Conservation (phyloP, 371 early-diverging fungal species). For the Lichtheimia ramosa region DNA sequence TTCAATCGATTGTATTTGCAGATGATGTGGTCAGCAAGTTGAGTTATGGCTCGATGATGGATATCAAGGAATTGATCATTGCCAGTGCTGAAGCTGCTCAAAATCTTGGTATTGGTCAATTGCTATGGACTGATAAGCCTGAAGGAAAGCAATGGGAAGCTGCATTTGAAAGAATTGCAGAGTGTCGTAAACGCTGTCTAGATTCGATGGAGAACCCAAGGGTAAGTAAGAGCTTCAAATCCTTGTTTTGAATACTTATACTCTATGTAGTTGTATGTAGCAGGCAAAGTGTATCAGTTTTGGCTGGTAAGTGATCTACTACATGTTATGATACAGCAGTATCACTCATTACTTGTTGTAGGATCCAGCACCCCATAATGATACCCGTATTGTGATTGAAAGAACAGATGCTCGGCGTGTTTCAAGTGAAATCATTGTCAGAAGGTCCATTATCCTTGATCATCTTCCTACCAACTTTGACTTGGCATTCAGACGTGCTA, state of each 20-base stretch:
- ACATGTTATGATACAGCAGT: neutral
- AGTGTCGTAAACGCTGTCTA: conserved; percentile 35
- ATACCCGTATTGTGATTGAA: conserved; percentile 48
- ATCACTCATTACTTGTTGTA: conserved; percentile 1
- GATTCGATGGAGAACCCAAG: conserved; percentile 39
- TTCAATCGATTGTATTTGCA: conserved; percentile 51
- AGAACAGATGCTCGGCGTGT: conserved; percentile 34
- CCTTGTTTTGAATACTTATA: neutral
- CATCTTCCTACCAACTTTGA: conserved; percentile 54
- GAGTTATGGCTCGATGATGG: conserved; percentile 53
- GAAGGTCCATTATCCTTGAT: conserved; percentile 44
- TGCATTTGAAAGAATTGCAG: conserved; percentile 39
- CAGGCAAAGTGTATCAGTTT: conserved; percentile 50
- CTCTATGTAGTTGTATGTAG: conserved; percentile 41
- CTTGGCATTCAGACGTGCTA: conserved; percentile 40
- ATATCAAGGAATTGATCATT: conserved; percentile 46
- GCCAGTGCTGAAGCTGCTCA: conserved; percentile 45
- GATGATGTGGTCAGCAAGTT: conserved; percentile 53
- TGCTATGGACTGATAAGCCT: conserved; percentile 32
- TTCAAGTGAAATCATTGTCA: conserved; percentile 42
- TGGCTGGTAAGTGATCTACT: conserved; percentile 35
- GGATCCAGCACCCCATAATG: conserved; percentile 48
- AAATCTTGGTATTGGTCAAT: conserved; percentile 30
- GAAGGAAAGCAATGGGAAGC: conserved; percentile 40
- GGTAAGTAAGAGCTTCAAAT: conserved; percentile 15